Conservation (phyloP, 495 filamentous ascomycete genomes). For the Lasiosphaeria miniovina region DNA sequence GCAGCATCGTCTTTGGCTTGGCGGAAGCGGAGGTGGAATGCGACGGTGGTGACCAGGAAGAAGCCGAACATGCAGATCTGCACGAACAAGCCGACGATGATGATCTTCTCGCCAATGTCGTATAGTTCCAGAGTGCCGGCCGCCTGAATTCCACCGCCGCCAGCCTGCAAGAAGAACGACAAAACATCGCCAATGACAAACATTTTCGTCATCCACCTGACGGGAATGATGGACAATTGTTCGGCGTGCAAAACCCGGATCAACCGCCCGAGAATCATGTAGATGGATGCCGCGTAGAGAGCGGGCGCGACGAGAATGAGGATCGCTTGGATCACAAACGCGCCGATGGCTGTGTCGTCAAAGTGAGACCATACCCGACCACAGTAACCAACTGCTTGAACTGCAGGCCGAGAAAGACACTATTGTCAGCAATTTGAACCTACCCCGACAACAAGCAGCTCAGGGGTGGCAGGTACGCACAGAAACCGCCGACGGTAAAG, state of each 20-base stretch:
- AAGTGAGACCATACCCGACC: no score
- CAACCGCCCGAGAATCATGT: constrained; percentile 53
- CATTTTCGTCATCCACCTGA: constrained; percentile 49
- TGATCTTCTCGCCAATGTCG: constrained; percentile 41
- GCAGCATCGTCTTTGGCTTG: not conserved
- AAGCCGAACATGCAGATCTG: constrained; percentile 54
- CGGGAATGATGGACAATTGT: constrained; percentile 32
- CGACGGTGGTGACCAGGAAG: constrained; percentile 43
- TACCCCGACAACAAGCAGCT: no score
- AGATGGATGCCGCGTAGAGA: constrained; percentile 50
- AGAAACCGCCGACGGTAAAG: no score
- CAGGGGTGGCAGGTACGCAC: no score
- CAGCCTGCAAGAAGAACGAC: constrained; percentile 38
- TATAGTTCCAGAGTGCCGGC: constrained; percentile 23
- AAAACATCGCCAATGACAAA: constrained; percentile 43
- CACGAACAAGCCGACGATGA: constrained; percentile 45
- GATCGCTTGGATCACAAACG: constrained; percentile 21
- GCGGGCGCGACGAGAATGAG: constrained; percentile 40
- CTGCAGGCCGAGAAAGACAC: no score
- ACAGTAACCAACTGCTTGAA: no score
- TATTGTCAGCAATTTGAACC: no score
- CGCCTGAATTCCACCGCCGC: constrained; percentile 35
- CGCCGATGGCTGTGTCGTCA: no score
- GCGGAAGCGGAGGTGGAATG: constrained; percentile 31
- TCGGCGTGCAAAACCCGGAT: constrained; percentile 38